phyloP scores from a whole-genome alignment of 129 eudicot species.

The Smallanthus sonchifolius region DNA sequence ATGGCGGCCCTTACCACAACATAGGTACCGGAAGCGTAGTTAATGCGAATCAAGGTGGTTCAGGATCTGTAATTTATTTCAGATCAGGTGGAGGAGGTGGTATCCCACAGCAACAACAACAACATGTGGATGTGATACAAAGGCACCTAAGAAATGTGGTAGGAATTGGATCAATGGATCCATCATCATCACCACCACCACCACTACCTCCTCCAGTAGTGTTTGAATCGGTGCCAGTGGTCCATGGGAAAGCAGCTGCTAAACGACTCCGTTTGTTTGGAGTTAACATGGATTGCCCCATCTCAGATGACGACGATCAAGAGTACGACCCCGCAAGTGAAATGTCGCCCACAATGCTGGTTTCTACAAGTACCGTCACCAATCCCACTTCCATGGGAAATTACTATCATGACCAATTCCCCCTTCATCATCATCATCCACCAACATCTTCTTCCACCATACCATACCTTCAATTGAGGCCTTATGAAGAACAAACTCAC shows the following conservation, averaged over 20 bases:
- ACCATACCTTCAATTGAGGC: slow-evolving; percentile 55
- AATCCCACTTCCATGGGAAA: slow-evolving; percentile 12
- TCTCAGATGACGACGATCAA: slow-evolving; percentile 46
- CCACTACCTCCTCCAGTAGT: slow-evolving; percentile 35
- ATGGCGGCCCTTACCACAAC: slow-evolving; percentile 18
- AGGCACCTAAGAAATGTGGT: slow-evolving; percentile 27
- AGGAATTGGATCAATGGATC: slow-evolving; percentile 30
- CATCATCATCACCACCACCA: slow-evolving; percentile 13
- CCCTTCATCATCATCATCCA: slow-evolving; percentile 8
- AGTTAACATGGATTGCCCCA: slow-evolving; percentile 94
- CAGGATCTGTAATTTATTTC: slow-evolving; percentile 51
- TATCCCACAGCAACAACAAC: slow-evolving; percentile 33
- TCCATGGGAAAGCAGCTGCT: slow-evolving; percentile 85
- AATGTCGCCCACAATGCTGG: slow-evolving; percentile 38
- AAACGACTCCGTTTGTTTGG: slow-evolving; percentile 83
- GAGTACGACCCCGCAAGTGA: slow-evolving; percentile 30
- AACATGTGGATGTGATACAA: slow-evolving; percentile 34
- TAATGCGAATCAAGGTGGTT: slow-evolving; percentile 40
- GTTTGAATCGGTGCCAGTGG: slow-evolving; percentile 91
- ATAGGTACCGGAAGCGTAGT: slow-evolving; percentile 30
- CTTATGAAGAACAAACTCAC: slow-evolving; percentile 26
- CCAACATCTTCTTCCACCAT: slow-evolving; percentile 34
- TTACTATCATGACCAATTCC: slow-evolving; percentile 11
- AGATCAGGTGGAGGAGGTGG: slow-evolving; percentile 34
- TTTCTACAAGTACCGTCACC: slow-evolving; percentile 3